Percentiles rank a stretch among this genome's conserved stretches.
These are phyloP conservation scores for Eremothecium coryli DNA, from an alignment of 1,139 yeast species.

Conservation along the genomic window DNA sequence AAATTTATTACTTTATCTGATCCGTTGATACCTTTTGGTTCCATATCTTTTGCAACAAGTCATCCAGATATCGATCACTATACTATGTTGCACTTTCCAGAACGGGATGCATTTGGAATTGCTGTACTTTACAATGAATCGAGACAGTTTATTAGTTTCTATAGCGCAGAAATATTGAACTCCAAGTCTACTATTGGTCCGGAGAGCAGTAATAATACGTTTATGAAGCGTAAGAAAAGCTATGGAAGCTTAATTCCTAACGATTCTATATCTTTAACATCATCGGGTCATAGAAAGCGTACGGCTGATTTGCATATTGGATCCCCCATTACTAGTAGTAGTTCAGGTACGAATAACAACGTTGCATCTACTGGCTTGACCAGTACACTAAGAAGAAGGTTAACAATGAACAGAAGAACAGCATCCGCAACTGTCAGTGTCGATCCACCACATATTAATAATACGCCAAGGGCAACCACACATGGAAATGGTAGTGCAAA, in stretches of 20 bases:
- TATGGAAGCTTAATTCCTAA: slow-evolving; percentile 8
- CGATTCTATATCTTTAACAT: slow-evolving; percentile 3
- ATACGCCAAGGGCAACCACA: slow-evolving; percentile 9
- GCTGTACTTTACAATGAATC: slow-evolving; percentile 19
- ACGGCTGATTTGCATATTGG: slow-evolving; percentile 7
- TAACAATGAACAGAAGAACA: slow-evolving; percentile 19
- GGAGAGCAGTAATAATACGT: background rate
- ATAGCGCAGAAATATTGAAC: slow-evolving; percentile 19
- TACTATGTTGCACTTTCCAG: slow-evolving; percentile 22
- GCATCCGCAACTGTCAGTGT: slow-evolving; percentile 10
- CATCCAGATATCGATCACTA: slow-evolving; percentile 12
- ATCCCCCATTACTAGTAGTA: slow-evolving; percentile 2
- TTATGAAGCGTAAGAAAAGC: slow-evolving; percentile 6
- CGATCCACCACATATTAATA: slow-evolving; percentile 6
- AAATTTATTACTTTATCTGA: slow-evolving; percentile 27
- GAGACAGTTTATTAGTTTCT: slow-evolving; percentile 19
- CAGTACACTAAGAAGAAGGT: slow-evolving; percentile 16
- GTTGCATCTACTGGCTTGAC: slow-evolving; percentile 10
- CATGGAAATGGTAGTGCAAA: slow-evolving; percentile 12
- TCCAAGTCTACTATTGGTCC: slow-evolving; percentile 1
- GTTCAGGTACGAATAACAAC: slow-evolving; percentile 5
- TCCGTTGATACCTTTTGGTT: slow-evolving; percentile 29
- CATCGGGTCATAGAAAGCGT: slow-evolving; percentile 5
- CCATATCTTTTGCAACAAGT: slow-evolving; percentile 18
- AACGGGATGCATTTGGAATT: slow-evolving; percentile 14